A percentile compares a stretch with the other conserved stretches of the same genome.
These are phyloP conservation scores for Boletus vinaceobasis DNA, from an alignment of 768 basidiomycete genomes.

Conservation along the genomic window DNA sequence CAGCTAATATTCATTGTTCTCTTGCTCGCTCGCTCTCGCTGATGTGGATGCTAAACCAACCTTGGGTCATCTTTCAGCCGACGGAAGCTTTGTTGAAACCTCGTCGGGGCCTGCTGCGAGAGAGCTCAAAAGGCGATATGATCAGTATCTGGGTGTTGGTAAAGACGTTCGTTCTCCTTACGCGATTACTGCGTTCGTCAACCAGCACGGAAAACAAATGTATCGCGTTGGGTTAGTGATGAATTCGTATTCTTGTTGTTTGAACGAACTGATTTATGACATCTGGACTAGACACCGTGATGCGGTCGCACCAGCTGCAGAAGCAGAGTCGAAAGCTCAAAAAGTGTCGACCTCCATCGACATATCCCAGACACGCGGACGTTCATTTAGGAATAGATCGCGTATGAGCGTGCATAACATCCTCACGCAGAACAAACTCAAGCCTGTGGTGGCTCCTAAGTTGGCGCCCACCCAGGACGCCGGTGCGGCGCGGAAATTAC, in stretches of 20 bases:
- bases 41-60: conserved; percentile 3
- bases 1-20: not conserved
- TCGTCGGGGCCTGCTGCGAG: conserved; percentile 72
- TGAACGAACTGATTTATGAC: not conserved
- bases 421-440: conserved; percentile 49
- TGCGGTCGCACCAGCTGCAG: conserved; percentile 57
- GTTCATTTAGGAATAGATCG: conserved; percentile 49
- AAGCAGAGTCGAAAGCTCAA: conserved; percentile 42
- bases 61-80: conserved; percentile 41
- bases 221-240: conserved; percentile 71
- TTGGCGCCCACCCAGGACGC: conserved; percentile 31
- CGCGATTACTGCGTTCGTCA: conserved; percentile 77
- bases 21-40: not conserved
- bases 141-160: conserved; percentile 64
- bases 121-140: conserved; percentile 74
- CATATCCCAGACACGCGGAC: conserved; percentile 35
- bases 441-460: conserved; percentile 27
- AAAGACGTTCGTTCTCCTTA: conserved; percentile 71
- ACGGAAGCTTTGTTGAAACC: conserved; percentile 78
- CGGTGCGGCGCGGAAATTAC: conserved; percentile 43
- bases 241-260: not conserved
- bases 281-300: conserved; percentile 50
- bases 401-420: conserved; percentile 69
- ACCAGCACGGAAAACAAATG: conserved; percentile 75
- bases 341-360: conserved; percentile 31